These are phyloP conservation scores for Saccharomycopsis capsularis DNA, from an alignment of 805 yeast species.

Conservation along the genomic window DNA sequence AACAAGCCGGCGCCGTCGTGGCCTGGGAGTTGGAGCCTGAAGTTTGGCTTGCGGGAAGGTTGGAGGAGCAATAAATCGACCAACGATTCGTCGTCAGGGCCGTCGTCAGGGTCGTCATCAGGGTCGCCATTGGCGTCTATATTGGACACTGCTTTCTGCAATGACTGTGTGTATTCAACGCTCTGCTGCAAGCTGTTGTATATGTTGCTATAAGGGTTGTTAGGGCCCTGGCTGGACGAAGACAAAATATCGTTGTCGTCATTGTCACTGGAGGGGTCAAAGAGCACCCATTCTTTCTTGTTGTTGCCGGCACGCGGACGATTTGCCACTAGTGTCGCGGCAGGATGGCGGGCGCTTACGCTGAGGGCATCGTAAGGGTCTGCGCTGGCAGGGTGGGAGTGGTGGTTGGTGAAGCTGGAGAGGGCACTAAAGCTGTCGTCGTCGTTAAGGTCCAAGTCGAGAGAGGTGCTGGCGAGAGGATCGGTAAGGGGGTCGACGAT, in stretches of 20 bases:
- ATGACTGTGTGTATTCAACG: neutral
- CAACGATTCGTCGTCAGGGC: constrained; percentile 4
- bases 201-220: neutral
- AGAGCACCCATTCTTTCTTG: constrained; percentile 16
- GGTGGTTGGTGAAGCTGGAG: too few species aligned
- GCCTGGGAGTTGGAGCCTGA: constrained; percentile 5
- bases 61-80: neutral
- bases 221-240: neutral
- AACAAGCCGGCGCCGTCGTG: constrained; percentile 11
- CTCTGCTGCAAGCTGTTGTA: neutral
- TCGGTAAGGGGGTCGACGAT: too few species aligned
- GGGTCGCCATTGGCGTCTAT: neutral
- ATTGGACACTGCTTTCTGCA: neutral
- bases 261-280: constrained; percentile 16
- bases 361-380: too few species aligned
- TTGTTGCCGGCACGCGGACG: too few species aligned
- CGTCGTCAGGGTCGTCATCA: neutral
- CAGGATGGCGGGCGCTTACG: too few species aligned
- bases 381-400: too few species aligned
- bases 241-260: constrained; percentile 12
- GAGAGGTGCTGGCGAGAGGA: too few species aligned
- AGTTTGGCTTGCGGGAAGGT: neutral
- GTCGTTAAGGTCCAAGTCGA: too few species aligned
- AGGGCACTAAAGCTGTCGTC: too few species aligned
- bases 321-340: too few species aligned